Conservation (phyloP, 2,329 filamentous ascomycete genomes). For the Verticillium nubilum region DNA sequence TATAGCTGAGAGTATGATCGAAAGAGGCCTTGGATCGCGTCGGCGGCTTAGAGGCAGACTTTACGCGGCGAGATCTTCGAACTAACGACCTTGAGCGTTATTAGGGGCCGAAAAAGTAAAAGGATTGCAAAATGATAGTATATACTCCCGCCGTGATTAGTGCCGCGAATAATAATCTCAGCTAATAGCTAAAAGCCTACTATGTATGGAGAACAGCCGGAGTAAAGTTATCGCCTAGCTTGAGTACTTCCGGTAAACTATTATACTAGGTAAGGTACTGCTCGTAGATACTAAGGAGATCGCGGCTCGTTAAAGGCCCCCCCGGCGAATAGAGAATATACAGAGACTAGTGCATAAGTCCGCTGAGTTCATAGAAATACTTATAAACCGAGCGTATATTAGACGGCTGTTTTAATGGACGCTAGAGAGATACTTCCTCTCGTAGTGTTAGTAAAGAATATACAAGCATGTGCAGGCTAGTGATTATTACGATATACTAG, state of each 20-base stretch:
- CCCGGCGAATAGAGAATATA: slow-evolving; percentile 69
- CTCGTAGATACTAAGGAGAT: slow-evolving; percentile 59
- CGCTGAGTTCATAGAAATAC: slow-evolving; percentile 66
- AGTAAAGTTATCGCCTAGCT: slow-evolving; percentile 63
- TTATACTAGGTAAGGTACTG: slow-evolving; percentile 70
- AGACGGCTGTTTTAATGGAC: slow-evolving; percentile 55
- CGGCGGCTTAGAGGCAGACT: slow-evolving; percentile 57
- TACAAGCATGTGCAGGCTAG: not conserved
- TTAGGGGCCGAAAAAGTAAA: slow-evolving; percentile 68
- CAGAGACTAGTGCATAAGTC: slow-evolving; percentile 66
- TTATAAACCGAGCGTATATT: slow-evolving; percentile 64
- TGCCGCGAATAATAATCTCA: not conserved
- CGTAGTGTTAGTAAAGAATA: not conserved
- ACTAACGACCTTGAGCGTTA: slow-evolving; percentile 57
- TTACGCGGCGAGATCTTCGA: slow-evolving; percentile 59
- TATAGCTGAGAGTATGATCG: slow-evolving; percentile 54
- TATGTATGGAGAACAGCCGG: slow-evolving; percentile 70
- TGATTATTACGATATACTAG: slow-evolving; percentile 33
- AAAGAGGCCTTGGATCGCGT: slow-evolving; percentile 51
- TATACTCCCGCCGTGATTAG: slow-evolving; percentile 41
- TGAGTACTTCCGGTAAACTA: slow-evolving; percentile 57
- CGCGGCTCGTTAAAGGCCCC: slow-evolving; percentile 56
- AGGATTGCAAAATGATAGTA: slow-evolving; percentile 66
- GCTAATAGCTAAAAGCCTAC: slow-evolving; percentile 41
- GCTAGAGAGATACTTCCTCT: slow-evolving; percentile 47